phyloP scores from a whole-genome alignment of 75 land plant species.

The Picea sitchensis region DNA sequence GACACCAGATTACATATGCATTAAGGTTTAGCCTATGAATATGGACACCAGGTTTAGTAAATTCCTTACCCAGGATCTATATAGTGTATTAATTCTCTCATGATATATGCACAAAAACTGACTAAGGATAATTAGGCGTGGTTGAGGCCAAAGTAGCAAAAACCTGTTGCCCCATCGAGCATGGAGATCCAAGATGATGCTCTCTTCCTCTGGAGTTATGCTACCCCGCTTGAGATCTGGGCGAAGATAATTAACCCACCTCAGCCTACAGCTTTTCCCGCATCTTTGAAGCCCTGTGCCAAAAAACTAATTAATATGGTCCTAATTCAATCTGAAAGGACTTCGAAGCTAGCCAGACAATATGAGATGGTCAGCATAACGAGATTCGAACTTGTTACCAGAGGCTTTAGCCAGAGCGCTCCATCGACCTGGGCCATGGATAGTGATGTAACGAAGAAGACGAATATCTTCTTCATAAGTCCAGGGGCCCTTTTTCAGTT shows the following conservation, averaged over 20 bases:
- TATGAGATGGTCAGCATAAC: too few species aligned
- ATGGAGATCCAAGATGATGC: conserved; percentile 46
- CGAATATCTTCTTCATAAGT: conserved; percentile 22
- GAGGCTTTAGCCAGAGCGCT: conserved; percentile 17
- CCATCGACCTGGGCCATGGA: conserved; percentile 20
- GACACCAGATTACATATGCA: background rate
- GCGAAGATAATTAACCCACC: conserved; percentile 70
- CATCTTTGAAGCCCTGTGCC: conserved; percentile 49
- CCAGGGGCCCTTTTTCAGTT: conserved; percentile 23
- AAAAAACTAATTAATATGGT: too few species aligned
- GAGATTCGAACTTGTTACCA: conserved; percentile 1
- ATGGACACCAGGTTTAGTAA: background rate
- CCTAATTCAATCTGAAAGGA: too few species aligned
- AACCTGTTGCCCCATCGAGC: conserved; percentile 55
- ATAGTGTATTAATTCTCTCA: too few species aligned
- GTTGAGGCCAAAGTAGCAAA: background rate
- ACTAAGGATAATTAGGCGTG: too few species aligned
- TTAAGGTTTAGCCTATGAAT: conserved; percentile 2
- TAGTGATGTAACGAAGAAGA: conserved; percentile 13
- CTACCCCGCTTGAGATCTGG: conserved; percentile 60
- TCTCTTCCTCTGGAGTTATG: conserved; percentile 55
- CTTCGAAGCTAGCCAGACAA: too few species aligned
- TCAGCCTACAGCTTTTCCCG: conserved; percentile 66
- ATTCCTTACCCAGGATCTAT: too few species aligned
- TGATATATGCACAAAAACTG: too few species aligned